Conservation (phyloP, 108 stramenopile species). For the Bacterosira constricta region DNA sequence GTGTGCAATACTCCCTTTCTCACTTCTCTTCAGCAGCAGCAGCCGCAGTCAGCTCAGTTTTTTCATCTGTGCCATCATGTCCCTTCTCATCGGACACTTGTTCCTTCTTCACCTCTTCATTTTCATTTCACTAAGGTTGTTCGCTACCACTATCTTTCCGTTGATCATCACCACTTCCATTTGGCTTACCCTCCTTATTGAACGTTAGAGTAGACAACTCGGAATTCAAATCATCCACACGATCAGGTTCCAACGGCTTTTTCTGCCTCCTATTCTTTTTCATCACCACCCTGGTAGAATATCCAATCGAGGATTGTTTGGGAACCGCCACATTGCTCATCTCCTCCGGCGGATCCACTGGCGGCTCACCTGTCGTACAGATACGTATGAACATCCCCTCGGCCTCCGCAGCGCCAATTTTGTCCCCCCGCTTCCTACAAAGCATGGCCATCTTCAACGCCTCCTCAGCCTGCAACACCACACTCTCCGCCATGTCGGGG, state of each 20-base stretch:
- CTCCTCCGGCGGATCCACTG: slow-evolving; percentile 29
- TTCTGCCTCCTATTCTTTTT: not conserved
- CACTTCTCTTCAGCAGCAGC: no score
- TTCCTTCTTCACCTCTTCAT: not conserved
- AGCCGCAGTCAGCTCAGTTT: no score
- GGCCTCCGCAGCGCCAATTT: slow-evolving; percentile 44
- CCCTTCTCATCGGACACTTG: no score
- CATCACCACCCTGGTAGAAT: not conserved
- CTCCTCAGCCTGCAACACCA: slow-evolving; percentile 43
- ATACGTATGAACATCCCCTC: slow-evolving; percentile 49
- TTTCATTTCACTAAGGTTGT: no score
- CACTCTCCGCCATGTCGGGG: slow-evolving; percentile 34
- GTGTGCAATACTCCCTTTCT: no score
- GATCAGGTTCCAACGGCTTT: slow-evolving; percentile 13
- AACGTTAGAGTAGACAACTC: slow-evolving; percentile 22
- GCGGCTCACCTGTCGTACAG: slow-evolving; percentile 39
- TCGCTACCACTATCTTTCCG: not conserved
- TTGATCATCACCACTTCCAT: not conserved
- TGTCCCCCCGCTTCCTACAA: slow-evolving; percentile 37
- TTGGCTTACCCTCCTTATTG: not conserved
- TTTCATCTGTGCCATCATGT: no score
- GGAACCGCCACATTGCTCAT: not conserved
- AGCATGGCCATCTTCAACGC: slow-evolving; percentile 43
- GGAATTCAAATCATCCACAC: slow-evolving; percentile 13
- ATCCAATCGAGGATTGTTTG: no score